A percentile compares a stretch with the other conserved stretches of the same genome.
Conservation (phyloP, 768 basidiomycete genomes). For the Cyclocybe aegerita region DNA sequence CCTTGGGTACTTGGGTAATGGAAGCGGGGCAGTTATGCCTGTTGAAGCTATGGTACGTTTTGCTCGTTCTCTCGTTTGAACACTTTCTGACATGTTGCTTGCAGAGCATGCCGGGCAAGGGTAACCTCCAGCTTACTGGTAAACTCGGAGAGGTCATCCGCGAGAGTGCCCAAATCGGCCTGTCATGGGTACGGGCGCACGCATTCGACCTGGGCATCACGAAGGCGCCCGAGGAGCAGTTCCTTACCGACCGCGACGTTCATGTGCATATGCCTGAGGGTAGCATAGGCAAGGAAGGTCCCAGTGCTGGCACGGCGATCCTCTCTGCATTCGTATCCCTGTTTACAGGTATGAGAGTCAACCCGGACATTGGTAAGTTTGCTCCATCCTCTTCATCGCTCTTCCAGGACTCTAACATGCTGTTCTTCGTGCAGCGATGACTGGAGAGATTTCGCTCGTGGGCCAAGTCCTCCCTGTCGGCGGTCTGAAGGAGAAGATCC, state of each 20-base stretch:
- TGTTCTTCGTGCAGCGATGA: constrained; percentile 69
- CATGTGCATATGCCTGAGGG: constrained; percentile 99
- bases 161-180: constrained; percentile 92
- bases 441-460: constrained; percentile 94
- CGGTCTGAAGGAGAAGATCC: constrained; percentile 93
- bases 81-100: neutral
- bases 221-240: constrained; percentile 62
- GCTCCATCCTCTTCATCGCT: neutral
- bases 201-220: constrained; percentile 90
- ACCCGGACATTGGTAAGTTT: constrained; percentile 82
- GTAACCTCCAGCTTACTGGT: constrained; percentile 87
- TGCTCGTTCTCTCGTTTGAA: neutral
- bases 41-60: constrained; percentile 87
- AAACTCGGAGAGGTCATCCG: constrained; percentile 98
- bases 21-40: constrained; percentile 95
- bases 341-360: constrained; percentile 81
- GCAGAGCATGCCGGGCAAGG: constrained; percentile 98
- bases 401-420: neutral
- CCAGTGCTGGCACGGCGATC: constrained; percentile 94
- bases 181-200: constrained; percentile 92
- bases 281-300: constrained; percentile 92
- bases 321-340: constrained; percentile 88
- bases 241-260: constrained; percentile 83
- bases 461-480: constrained; percentile 97
- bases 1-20: constrained; percentile 94